These are phyloP conservation scores for Ilyonectria sp. DNA, from an alignment of 2,329 filamentous ascomycete species.

Conservation along the genomic window DNA sequence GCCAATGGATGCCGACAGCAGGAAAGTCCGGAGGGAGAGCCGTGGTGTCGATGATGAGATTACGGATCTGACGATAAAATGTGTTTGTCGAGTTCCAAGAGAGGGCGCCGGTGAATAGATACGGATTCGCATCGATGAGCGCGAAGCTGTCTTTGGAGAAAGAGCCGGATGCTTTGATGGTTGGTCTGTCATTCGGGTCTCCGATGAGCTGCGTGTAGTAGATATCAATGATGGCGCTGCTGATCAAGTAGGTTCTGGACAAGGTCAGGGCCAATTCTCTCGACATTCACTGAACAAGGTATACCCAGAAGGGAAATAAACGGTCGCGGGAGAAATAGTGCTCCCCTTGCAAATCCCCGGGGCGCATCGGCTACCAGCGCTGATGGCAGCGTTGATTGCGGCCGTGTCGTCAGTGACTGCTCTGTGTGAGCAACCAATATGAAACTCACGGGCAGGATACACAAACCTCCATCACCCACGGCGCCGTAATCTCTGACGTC, in stretches of 20 bases:
- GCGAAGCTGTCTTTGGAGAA: conserved; percentile 62
- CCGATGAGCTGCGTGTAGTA: conserved; percentile 88
- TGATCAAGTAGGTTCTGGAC: conserved; percentile 76
- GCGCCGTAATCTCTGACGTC: conserved; percentile 52
- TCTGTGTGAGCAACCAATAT: conserved; percentile 12
- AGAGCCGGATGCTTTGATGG: conserved; percentile 66
- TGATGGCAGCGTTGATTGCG: conserved; percentile 50
- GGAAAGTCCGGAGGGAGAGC: conserved; percentile 60
- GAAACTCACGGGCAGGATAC: not conserved
- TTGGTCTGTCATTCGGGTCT: conserved; percentile 72
- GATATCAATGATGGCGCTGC: conserved; percentile 78
- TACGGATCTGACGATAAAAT: conserved; percentile 72
- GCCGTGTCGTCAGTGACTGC: conserved; percentile 47
- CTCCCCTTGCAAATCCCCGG: conserved; percentile 48
- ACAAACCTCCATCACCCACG: conserved; percentile 49
- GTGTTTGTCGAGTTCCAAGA: conserved; percentile 71
- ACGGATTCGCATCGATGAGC: conserved; percentile 65
- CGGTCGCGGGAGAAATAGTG: conserved; percentile 55
- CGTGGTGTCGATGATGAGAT: conserved; percentile 71
- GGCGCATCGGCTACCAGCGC: conserved; percentile 42
- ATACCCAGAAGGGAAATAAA: conserved; percentile 57
- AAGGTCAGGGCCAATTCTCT: conserved; percentile 34
- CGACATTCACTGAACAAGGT: conserved; percentile 23
- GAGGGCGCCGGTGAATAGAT: conserved; percentile 56
- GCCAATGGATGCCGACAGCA: conserved; percentile 76